Evolutionary conservation across 177 flowering plant genomes (phyloP).

Genomic region (Tripterygium wilfordii): DNA sequence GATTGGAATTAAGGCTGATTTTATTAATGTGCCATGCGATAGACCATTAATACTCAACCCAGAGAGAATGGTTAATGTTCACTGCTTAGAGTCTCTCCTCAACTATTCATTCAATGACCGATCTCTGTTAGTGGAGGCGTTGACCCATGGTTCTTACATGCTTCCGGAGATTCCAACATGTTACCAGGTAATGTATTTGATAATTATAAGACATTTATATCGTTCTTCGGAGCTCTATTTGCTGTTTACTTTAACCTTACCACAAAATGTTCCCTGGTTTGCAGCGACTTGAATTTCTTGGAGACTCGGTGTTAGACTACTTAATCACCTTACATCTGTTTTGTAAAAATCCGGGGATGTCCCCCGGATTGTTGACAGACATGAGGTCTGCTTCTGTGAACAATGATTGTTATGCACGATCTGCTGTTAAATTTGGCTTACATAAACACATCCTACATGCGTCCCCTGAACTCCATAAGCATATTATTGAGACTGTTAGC

Average conservation of each 20-base stretch:
- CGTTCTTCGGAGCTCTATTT: not conserved
- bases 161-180: constrained; percentile 71
- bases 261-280: not conserved
- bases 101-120: constrained; percentile 61
- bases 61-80: constrained; percentile 42
- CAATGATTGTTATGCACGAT: constrained; percentile 74
- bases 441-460: constrained; percentile 60
- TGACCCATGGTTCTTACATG: constrained; percentile 89
- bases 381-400: constrained; percentile 78
- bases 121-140: constrained; percentile 74
- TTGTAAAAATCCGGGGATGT: constrained; percentile 46
- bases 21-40: constrained; percentile 26
- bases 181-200: constrained; percentile 88
- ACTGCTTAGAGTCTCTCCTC: constrained; percentile 39
- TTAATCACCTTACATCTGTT: constrained; percentile 58
- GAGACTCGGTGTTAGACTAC: constrained; percentile 78
- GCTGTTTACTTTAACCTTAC: not conserved
- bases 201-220: too few relatives aligned
- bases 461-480: constrained; percentile 47
- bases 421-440: constrained; percentile 50
- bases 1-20: constrained; percentile 67
- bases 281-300: constrained; percentile 89
- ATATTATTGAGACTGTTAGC: constrained; percentile 28
- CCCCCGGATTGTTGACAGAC: constrained; percentile 69
- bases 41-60: constrained; percentile 26